phyloP scores from a whole-genome alignment of 495 filamentous ascomycete genomes.

The Schizothecium vesticola region DNA sequence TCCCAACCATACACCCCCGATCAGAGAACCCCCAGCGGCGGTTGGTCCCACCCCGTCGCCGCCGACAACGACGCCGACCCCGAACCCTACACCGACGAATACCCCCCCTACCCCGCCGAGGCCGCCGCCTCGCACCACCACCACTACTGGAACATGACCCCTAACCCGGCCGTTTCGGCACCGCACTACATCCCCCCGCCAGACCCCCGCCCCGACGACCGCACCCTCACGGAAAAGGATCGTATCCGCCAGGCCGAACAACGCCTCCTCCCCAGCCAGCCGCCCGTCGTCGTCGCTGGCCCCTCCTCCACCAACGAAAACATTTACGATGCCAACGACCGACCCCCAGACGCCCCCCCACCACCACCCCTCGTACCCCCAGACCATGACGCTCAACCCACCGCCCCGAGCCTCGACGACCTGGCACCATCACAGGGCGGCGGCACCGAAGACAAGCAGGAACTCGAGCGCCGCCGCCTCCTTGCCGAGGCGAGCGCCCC shows the following conservation, averaged over 20 bases:
- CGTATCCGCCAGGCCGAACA: slow-evolving; percentile 62
- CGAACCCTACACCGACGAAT: slow-evolving; percentile 21
- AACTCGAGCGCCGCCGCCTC: slow-evolving; percentile 70
- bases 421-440: too few relatives aligned
- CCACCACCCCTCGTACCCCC: slow-evolving; percentile 4
- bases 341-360: neutral
- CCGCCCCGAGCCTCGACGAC: slow-evolving; percentile 44
- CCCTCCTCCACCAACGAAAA: slow-evolving; percentile 40
- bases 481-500: slow-evolving; percentile 70
- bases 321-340: slow-evolving; percentile 34
- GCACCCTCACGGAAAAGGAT: slow-evolving; percentile 61
- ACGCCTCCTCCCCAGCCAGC: slow-evolving; percentile 64
- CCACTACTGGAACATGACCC: slow-evolving; percentile 20
- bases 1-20: slow-evolving; percentile 14
- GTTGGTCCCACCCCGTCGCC: slow-evolving; percentile 9
- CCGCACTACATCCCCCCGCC: slow-evolving; percentile 49
- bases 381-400: slow-evolving; percentile 22
- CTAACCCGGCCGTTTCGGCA: slow-evolving; percentile 22
- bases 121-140: slow-evolving; percentile 16
- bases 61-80: slow-evolving; percentile 15
- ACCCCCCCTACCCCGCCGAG: slow-evolving; percentile 16
- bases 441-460: slow-evolving; percentile 79
- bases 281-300: slow-evolving; percentile 44
- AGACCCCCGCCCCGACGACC: slow-evolving; percentile 43
- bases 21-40: slow-evolving; percentile 6